A percentile compares a stretch with the other conserved stretches of the same genome.
phyloP scores from a whole-genome alignment of 257 asterid genomes.

The Rhazya stricta region DNA sequence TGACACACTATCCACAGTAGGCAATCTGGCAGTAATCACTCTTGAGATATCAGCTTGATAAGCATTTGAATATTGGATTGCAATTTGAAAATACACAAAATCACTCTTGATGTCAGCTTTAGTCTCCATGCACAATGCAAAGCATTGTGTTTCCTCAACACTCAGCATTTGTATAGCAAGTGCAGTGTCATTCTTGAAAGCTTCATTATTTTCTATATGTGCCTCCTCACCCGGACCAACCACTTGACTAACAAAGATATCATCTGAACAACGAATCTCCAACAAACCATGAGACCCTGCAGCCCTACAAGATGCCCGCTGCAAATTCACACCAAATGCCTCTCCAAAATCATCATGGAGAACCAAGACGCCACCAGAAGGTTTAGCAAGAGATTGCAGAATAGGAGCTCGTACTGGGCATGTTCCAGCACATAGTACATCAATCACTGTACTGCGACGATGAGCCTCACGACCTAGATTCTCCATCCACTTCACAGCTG shows the following conservation, averaged over 20 bases:
- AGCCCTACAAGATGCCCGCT: constrained; percentile 84
- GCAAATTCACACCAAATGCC: constrained; percentile 97
- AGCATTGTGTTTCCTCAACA: constrained; percentile 86
- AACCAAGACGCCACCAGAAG: constrained; percentile 80
- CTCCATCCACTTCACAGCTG: constrained; percentile 81
- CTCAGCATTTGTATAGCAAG: constrained; percentile 73
- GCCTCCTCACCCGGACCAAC: constrained; percentile 97
- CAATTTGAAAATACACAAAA: constrained; percentile 77
- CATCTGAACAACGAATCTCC: constrained; percentile 88
- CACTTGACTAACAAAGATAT: constrained; percentile 74
- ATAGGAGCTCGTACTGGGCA: constrained; percentile 84
- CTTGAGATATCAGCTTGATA: constrained; percentile 88
- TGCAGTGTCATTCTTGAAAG: constrained; percentile 57
- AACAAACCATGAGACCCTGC: constrained; percentile 88
- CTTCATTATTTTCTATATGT: constrained; percentile 55
- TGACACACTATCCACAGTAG: constrained; percentile 80
- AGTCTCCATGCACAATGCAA: constrained; percentile 70
- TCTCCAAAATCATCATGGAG: constrained; percentile 96
- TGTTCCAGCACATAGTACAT: constrained; percentile 89
- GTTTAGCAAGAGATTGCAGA: constrained; percentile 80
- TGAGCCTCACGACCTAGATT: constrained; percentile 67
- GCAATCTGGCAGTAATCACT: constrained; percentile 76
- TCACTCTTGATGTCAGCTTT: constrained; percentile 82
- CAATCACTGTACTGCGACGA: constrained; percentile 62
- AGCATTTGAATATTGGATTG: constrained; percentile 62